Evolutionary conservation across 2,329 filamentous ascomycete species (phyloP).

Genomic region (Nannizziopsis arthrosporioides): DNA sequence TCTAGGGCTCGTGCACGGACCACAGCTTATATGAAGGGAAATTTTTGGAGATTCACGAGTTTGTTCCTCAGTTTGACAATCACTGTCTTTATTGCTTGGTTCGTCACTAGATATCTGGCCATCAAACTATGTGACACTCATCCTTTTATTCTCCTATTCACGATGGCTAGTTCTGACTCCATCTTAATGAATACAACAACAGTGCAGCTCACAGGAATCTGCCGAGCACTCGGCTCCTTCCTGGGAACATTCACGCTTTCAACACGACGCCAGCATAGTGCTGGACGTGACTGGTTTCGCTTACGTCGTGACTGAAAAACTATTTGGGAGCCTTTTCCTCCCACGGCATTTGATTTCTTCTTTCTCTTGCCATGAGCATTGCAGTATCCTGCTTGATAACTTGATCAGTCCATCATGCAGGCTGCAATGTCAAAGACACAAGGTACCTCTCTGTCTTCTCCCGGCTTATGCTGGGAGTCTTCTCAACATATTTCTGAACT

Average conservation of each 20-base stretch:
- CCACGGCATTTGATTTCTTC: not conserved
- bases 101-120: too few species aligned
- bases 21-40: slow-evolving; percentile 5
- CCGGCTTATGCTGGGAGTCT: slow-evolving; percentile 10
- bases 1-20: slow-evolving; percentile 4
- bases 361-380: slow-evolving; percentile 4
- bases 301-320: too few species aligned
- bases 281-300: not conserved
- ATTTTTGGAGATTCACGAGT: slow-evolving; percentile 2
- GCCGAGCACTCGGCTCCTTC: not conserved
- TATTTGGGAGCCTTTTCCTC: too few species aligned
- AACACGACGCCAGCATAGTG: slow-evolving; percentile 7
- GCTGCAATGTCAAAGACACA: slow-evolving; percentile 17
- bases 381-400: slow-evolving; percentile 11
- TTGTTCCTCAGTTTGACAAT: not conserved
- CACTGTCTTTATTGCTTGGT: not conserved
- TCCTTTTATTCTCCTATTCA: not conserved
- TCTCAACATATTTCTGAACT: slow-evolving; percentile 9
- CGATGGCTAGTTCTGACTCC: not conserved
- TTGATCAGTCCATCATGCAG: slow-evolving; percentile 16
- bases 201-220: not conserved
- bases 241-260: not conserved
- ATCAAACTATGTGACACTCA: too few species aligned
- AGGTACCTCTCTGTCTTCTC: slow-evolving; percentile 31
- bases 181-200: too few species aligned